A percentile compares a stretch with the other conserved stretches of the same genome.
phyloP scores from a whole-genome alignment of 768 basidiomycete genomes.

The Lactifluus subvellereus region DNA sequence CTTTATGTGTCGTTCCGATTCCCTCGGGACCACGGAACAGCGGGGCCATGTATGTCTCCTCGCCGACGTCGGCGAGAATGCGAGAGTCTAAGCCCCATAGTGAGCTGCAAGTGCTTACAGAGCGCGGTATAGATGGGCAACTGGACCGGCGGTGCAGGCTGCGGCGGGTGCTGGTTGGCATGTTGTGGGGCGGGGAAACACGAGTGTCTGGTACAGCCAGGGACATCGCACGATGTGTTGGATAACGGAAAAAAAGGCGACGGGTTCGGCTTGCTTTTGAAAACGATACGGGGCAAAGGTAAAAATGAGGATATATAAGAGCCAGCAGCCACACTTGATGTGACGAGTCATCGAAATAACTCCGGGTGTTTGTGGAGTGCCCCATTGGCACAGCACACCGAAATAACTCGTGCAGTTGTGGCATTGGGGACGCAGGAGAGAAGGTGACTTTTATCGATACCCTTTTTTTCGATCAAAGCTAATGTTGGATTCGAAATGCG shows the following conservation, averaged over 20 bases:
- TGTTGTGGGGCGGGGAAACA: background rate
- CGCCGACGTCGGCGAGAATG: background rate
- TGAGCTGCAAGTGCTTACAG: conserved; percentile 11
- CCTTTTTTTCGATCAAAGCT: background rate
- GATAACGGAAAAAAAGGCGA: background rate
- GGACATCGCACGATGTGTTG: conserved; percentile 2
- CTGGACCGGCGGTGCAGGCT: conserved; percentile 17
- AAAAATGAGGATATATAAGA: background rate
- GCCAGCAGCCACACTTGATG: background rate
- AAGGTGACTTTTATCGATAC: background rate
- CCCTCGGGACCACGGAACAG: conserved; percentile 2
- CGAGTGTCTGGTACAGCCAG: background rate
- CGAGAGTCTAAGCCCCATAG: background rate
- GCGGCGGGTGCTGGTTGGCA: background rate
- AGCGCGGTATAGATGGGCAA: conserved; percentile 17
- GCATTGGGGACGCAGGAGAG: background rate
- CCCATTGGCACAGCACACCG: background rate
- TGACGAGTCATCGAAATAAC: background rate
- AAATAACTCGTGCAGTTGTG: background rate
- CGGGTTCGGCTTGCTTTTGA: background rate
- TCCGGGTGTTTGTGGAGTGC: background rate
- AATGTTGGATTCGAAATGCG: background rate
- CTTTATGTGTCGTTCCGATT: background rate
- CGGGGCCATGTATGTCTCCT: conserved; percentile 6
- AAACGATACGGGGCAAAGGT: background rate